Conservation (phyloP, 768 basidiomycete genomes). For the Kwoniella pini region DNA sequence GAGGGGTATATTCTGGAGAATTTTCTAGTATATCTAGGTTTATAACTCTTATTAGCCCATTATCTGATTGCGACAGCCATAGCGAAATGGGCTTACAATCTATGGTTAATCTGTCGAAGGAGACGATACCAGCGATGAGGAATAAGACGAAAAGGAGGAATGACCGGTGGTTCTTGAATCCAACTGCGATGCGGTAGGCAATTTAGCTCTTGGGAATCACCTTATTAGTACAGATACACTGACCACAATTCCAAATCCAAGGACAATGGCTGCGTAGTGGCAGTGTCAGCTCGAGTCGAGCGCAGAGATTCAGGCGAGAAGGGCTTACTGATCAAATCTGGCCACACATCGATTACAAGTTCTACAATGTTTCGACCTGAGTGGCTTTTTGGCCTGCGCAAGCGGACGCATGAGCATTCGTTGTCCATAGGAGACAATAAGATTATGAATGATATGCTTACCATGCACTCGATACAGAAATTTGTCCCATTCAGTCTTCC, state of each 20-base stretch:
- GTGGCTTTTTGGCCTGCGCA: slow-evolving; percentile 85
- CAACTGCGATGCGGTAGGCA: slow-evolving; percentile 61
- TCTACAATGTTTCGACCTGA: slow-evolving; percentile 94
- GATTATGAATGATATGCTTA: slow-evolving; percentile 49
- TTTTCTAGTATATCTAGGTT: slow-evolving; percentile 54
- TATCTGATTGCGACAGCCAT: background rate
- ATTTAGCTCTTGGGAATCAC: too few relatives aligned
- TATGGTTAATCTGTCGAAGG: slow-evolving; percentile 82
- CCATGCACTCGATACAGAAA: slow-evolving; percentile 96
- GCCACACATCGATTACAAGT: slow-evolving; percentile 86
- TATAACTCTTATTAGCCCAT: too few relatives aligned
- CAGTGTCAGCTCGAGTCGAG: background rate
- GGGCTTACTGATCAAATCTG: slow-evolving; percentile 84
- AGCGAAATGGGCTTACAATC: slow-evolving; percentile 60
- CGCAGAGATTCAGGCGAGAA: background rate
- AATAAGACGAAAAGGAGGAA: slow-evolving; percentile 89
- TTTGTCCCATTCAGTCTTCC: slow-evolving; percentile 91
- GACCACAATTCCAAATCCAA: slow-evolving; percentile 99
- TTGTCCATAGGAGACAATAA: too few relatives aligned
- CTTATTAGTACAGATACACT: background rate
- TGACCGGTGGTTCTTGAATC: slow-evolving; percentile 89
- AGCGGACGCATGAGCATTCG: too few relatives aligned
- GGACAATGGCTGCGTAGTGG: slow-evolving; percentile 75
- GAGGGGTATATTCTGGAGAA: slow-evolving; percentile 37
- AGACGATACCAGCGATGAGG: slow-evolving; percentile 74